Evolutionary conservation across 495 filamentous ascomycete genomes (phyloP).

Genomic region (Talaromyces nanjingensis): DNA sequence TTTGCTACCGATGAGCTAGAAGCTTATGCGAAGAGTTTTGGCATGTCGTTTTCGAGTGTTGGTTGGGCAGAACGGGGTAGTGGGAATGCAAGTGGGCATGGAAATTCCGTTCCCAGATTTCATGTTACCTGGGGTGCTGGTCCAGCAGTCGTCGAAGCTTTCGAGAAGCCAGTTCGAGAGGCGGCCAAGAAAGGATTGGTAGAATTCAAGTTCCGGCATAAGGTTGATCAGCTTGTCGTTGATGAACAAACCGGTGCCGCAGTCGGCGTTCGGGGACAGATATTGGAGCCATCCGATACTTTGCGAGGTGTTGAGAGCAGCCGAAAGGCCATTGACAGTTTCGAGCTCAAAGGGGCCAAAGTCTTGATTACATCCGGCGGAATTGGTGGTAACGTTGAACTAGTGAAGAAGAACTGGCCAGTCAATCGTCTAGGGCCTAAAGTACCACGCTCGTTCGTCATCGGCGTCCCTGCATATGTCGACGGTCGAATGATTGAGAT

Average conservation of each 20-base stretch:
- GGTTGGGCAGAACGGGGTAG: constrained; percentile 47
- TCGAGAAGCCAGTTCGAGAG: constrained; percentile 38
- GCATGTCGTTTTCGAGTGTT: constrained; percentile 36
- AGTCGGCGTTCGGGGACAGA: constrained; percentile 35
- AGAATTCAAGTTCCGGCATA: constrained; percentile 41
- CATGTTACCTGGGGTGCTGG: constrained; percentile 46
- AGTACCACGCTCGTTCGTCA: constrained; percentile 36
- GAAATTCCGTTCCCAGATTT: constrained; percentile 45
- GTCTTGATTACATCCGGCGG: constrained; percentile 41
- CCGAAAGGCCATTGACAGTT: constrained; percentile 29
- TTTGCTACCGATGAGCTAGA: constrained; percentile 44
- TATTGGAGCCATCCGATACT: constrained; percentile 35
- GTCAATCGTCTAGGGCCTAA: constrained; percentile 37
- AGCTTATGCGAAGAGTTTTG: constrained; percentile 36
- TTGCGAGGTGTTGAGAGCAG: constrained; percentile 35
- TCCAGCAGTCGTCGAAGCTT: constrained; percentile 43
- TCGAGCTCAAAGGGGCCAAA: constrained; percentile 37
- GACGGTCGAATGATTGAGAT: constrained; percentile 48
- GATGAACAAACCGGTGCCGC: constrained; percentile 38
- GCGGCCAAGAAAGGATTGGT: constrained; percentile 38
- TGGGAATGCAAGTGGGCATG: constrained; percentile 41
- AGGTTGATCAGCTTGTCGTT: constrained; percentile 39
- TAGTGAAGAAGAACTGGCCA: constrained; percentile 42
- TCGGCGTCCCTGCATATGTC: constrained; percentile 45
- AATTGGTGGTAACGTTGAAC: constrained; percentile 44